Evolutionary conservation across 106 monocot species (phyloP).

Genomic region (Iris macrosiphon): DNA sequence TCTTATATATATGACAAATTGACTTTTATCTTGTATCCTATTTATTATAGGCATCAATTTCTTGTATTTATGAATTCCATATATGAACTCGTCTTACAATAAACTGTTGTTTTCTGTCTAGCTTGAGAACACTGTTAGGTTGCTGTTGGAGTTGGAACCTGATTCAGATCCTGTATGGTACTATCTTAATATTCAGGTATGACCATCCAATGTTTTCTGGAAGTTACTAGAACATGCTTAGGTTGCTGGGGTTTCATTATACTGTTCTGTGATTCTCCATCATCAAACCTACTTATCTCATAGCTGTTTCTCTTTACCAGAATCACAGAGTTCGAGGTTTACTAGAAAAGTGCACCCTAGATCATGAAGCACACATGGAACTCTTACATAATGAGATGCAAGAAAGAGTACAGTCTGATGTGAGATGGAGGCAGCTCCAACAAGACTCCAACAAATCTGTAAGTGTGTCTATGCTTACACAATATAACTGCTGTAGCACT

Average conservation of each 20-base stretch:
- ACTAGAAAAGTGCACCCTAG: conserved; percentile 83
- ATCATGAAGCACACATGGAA: conserved; percentile 82
- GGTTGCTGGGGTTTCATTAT: neutral
- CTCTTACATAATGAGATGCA: conserved; percentile 63
- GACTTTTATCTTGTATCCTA: too few species aligned
- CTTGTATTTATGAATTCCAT: neutral
- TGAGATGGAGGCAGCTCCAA: conserved; percentile 90
- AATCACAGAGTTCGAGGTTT: conserved; percentile 79
- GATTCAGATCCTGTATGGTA: conserved; percentile 99
- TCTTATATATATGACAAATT: too few species aligned
- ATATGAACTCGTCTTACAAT: conserved; percentile 5
- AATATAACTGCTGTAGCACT: too few species aligned
- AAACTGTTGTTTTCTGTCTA: conserved; percentile 17
- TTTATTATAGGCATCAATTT: neutral
- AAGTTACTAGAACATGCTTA: neutral
- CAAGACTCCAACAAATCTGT: conserved; percentile 73
- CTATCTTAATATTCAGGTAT: conserved; percentile 95
- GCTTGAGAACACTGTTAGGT: conserved; percentile 97
- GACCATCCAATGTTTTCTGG: neutral
- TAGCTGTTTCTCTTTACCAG: conserved; percentile 26
- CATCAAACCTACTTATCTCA: neutral
- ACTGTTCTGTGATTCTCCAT: neutral
- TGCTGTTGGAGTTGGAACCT: conserved; percentile 93
- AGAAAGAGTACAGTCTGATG: conserved; percentile 70
- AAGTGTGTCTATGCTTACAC: conserved; percentile 13